Evolutionary conservation across 2,329 filamentous ascomycete species (phyloP).

Genomic region (Lasiodiplodia sp.): DNA sequence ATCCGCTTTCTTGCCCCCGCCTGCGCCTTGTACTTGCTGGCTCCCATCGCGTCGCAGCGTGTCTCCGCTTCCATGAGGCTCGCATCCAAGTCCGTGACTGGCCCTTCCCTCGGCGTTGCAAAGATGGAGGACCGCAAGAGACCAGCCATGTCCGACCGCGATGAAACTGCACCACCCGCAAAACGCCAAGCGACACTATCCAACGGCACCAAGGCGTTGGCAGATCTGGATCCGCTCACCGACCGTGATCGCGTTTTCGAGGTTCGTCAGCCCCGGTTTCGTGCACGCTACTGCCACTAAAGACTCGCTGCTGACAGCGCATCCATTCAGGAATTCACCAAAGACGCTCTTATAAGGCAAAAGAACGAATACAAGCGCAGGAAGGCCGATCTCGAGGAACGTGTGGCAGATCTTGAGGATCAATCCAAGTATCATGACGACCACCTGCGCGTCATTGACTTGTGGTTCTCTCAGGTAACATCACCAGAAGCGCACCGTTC

Average conservation of each 20-base stretch:
- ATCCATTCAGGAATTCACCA: constrained; percentile 77
- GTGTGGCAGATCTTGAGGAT: constrained; percentile 81
- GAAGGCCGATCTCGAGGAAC: constrained; percentile 79
- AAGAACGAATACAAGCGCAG: constrained; percentile 98
- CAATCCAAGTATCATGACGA: constrained; percentile 86
- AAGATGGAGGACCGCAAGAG: constrained; percentile 99
- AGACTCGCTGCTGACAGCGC: constrained; percentile 29
- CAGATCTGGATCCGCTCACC: constrained; percentile 61
- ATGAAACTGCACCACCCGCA: constrained; percentile 85
- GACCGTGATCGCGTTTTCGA: constrained; percentile 56
- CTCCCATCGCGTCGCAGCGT: constrained; percentile 37
- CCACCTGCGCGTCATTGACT: constrained; percentile 87
- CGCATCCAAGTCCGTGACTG: constrained; percentile 71
- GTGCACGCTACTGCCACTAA: constrained; percentile 43
- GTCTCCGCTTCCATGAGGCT: constrained; percentile 78
- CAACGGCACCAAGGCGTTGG: constrained; percentile 75
- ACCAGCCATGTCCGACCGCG: constrained; percentile 79
- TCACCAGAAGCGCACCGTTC: not conserved
- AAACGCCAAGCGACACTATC: constrained; percentile 83
- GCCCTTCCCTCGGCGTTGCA: constrained; percentile 78
- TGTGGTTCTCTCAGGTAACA: constrained; percentile 91
- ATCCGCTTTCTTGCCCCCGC: constrained; percentile 7
- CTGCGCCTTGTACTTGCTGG: constrained; percentile 19
- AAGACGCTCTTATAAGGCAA: constrained; percentile 95
- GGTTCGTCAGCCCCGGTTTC: constrained; percentile 59